A percentile compares a stretch with the other conserved stretches of the same genome.
phyloP scores from a whole-genome alignment of 805 yeast genomes.

The Ogataea paradorogensis region DNA sequence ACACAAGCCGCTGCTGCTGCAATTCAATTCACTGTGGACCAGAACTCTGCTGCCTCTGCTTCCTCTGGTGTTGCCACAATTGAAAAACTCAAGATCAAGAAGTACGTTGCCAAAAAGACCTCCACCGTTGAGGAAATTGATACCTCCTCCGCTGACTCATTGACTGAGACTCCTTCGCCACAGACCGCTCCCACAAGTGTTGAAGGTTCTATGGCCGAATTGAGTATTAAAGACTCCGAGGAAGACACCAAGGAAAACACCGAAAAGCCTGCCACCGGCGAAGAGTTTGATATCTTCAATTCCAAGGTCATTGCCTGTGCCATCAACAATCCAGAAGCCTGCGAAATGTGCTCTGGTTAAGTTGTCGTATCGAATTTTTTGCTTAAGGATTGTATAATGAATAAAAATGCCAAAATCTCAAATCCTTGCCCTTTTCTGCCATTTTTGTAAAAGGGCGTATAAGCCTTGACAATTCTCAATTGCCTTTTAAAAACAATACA shows the following conservation, averaged over 20 bases:
- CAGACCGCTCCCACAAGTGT: constrained; percentile 38
- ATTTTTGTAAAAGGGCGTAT: background rate
- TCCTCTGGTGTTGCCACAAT: constrained; percentile 25
- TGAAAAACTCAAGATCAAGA: constrained; percentile 33
- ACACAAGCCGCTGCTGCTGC: constrained; percentile 98
- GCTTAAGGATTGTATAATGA: constrained; percentile 7
- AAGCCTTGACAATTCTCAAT: constrained; percentile 1
- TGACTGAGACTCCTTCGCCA: constrained; percentile 45
- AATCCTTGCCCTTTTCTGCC: background rate
- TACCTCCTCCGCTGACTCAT: constrained; percentile 30
- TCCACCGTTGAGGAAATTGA: constrained; percentile 31
- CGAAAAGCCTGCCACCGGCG: constrained; percentile 20
- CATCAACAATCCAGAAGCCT: constrained; percentile 93
- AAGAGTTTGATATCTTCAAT: constrained; percentile 81
- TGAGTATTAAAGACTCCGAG: constrained; percentile 31
- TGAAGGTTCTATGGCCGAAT: constrained; percentile 46
- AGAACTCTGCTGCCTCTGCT: constrained; percentile 36
- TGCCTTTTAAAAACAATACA: constrained; percentile 6
- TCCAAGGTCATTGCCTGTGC: constrained; percentile 96
- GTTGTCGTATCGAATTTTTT: background rate
- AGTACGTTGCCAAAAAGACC: constrained; percentile 32
- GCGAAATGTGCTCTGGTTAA: constrained; percentile 98
- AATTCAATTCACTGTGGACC: constrained; percentile 85
- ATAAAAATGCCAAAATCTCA: background rate
- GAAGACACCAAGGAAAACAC: constrained; percentile 18